phyloP scores from a whole-genome alignment of 2,329 filamentous ascomycete genomes.

The Geoglossum cookeanum region DNA sequence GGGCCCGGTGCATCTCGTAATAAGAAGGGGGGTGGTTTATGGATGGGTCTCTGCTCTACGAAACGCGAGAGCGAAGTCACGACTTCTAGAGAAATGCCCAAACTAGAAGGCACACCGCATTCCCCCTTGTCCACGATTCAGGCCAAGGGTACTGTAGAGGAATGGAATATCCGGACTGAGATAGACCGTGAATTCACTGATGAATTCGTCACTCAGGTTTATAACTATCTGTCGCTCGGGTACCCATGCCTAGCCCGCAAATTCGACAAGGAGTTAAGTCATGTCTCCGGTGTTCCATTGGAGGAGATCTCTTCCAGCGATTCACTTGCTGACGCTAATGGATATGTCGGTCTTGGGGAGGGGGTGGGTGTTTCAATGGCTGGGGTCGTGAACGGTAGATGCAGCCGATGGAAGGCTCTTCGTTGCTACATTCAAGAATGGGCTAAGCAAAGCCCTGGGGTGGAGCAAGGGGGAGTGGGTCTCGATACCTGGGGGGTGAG shows the following conservation, averaged over 20 bases:
- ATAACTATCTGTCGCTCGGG: slow-evolving; percentile 86
- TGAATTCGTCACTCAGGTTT: slow-evolving; percentile 80
- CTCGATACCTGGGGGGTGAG: slow-evolving; percentile 48
- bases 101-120: background rate
- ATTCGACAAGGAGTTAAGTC: slow-evolving; percentile 71
- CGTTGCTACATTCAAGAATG: slow-evolving; percentile 73
- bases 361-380: slow-evolving; percentile 23
- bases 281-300: slow-evolving; percentile 53
- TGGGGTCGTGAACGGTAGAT: slow-evolving; percentile 29
- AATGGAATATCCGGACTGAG: slow-evolving; percentile 18
- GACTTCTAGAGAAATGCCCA: background rate
- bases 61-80: background rate
- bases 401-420: slow-evolving; percentile 67
- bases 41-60: slow-evolving; percentile 14
- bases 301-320: slow-evolving; percentile 57
- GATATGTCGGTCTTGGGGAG: slow-evolving; percentile 43
- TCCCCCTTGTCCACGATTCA: slow-evolving; percentile 14
- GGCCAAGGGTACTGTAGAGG: slow-evolving; percentile 16
- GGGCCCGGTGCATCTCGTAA: slow-evolving; percentile 17
- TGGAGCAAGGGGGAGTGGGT: slow-evolving; percentile 34
- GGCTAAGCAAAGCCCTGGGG: slow-evolving; percentile 67
- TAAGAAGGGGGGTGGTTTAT: slow-evolving; percentile 15
- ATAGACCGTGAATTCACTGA: slow-evolving; percentile 56
- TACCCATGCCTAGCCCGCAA: slow-evolving; percentile 70
- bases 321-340: slow-evolving; percentile 41